phyloP scores from a whole-genome alignment of 192 early-diverging fungal species.

The Phycomyces nitens region DNA sequence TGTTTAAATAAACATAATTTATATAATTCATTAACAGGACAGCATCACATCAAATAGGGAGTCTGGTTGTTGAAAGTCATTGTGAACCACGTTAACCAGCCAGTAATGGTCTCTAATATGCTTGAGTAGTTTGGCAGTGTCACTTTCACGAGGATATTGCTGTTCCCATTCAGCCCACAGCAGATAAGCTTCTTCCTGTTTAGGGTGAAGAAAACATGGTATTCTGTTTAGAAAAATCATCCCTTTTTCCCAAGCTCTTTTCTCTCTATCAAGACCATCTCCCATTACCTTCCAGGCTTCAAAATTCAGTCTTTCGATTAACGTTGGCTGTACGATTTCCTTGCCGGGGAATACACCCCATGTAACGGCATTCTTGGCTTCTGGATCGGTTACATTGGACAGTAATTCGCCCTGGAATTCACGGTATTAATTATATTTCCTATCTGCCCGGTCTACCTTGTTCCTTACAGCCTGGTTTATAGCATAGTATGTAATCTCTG shows the following conservation, averaged over 20 bases:
- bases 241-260: neutral
- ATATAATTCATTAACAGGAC: slow-evolving; percentile 8
- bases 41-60: slow-evolving; percentile 47
- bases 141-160: slow-evolving; percentile 57
- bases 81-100: slow-evolving; percentile 81
- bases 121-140: slow-evolving; percentile 57
- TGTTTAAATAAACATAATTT: too few relatives aligned
- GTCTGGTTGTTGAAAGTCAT: slow-evolving; percentile 59
- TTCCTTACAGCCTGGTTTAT: slow-evolving; percentile 66
- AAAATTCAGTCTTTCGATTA: slow-evolving; percentile 73
- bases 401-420: slow-evolving; percentile 51
- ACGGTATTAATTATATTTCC: neutral
- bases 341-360: slow-evolving; percentile 92
- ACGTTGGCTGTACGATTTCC: slow-evolving; percentile 83
- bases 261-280: too few relatives aligned
- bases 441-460: too few relatives aligned
- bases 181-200: slow-evolving; percentile 71
- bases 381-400: slow-evolving; percentile 60
- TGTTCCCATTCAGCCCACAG: slow-evolving; percentile 79
- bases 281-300: slow-evolving; percentile 76
- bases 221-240: too few relatives aligned
- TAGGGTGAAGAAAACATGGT: neutral
- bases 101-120: slow-evolving; percentile 62
- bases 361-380: slow-evolving; percentile 73
- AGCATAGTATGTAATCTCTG: slow-evolving; percentile 85